Conservation (phyloP, 768 basidiomycete species). For the Galerina marginata region DNA sequence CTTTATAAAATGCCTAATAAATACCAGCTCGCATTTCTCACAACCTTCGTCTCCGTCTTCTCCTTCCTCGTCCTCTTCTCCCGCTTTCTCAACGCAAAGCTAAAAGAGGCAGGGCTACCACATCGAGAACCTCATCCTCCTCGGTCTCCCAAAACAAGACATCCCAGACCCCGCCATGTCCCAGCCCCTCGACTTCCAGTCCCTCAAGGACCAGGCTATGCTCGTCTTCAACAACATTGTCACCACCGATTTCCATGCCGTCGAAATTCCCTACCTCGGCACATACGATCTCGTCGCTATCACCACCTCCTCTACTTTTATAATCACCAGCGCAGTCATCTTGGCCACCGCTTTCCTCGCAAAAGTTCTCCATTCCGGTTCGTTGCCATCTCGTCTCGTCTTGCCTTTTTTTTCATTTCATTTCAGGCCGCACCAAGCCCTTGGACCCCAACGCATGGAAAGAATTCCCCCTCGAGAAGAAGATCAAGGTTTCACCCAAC, state of each 20-base stretch:
- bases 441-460: conserved; percentile 81
- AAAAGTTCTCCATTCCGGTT: conserved; percentile 55
- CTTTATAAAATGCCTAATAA: conserved; percentile 56
- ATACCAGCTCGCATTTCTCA: conserved; percentile 59
- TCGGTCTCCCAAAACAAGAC: conserved; percentile 52
- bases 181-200: conserved; percentile 3
- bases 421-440: conserved; percentile 62
- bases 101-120: conserved; percentile 63
- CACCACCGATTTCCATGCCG: conserved; percentile 33
- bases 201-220: conserved; percentile 24
- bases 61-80: conserved; percentile 50
- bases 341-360: conserved; percentile 56
- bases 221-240: conserved; percentile 11
- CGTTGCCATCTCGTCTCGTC: conserved; percentile 18
- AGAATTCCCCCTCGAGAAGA: conserved; percentile 80
- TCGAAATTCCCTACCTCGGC: conserved; percentile 42
- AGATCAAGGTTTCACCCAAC: conserved; percentile 89
- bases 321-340: conserved; percentile 56
- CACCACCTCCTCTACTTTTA: conserved; percentile 49
- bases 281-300: conserved; percentile 43
- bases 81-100: conserved; percentile 45
- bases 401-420: conserved; percentile 19
- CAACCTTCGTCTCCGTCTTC: conserved; percentile 55
- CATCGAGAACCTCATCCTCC: conserved; percentile 62
- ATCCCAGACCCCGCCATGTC: conserved; percentile 6